Percentiles rank a stretch among this genome's conserved stretches.
These are phyloP conservation scores for Geotrichum klebahnii DNA, from an alignment of 1,139 yeast genomes.

Conservation along the genomic window DNA sequence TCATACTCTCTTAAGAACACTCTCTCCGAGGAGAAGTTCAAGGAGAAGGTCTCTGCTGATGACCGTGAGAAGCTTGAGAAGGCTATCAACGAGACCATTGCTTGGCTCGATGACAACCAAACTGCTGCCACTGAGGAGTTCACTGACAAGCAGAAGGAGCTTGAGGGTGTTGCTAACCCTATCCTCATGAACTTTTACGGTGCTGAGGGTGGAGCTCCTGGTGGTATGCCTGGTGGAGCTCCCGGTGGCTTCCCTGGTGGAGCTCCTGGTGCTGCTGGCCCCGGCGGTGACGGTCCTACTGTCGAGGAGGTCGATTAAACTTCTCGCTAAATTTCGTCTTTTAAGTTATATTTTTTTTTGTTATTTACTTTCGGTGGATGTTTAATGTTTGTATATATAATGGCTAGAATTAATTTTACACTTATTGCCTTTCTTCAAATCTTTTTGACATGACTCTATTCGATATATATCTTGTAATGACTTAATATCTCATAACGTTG, in stretches of 20 bases:
- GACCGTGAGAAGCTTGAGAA: conserved; percentile 75
- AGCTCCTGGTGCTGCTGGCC: conserved; percentile 56
- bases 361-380: not conserved
- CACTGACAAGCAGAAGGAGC: conserved; percentile 87
- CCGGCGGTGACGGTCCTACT: conserved; percentile 60
- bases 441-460: too few relatives aligned
- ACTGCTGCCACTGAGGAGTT: conserved; percentile 85
- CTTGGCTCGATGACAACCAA: conserved; percentile 85
- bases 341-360: not conserved
- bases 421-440: too few relatives aligned
- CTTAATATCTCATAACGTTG: too few relatives aligned
- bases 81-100: conserved; percentile 80
- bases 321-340: not conserved
- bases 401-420: not conserved
- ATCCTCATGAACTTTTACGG: conserved; percentile 86
- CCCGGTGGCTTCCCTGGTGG: too few relatives aligned
- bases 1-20: conserved; percentile 87
- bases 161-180: conserved; percentile 90
- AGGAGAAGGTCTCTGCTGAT: conserved; percentile 75
- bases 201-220: conserved; percentile 51
- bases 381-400: not conserved
- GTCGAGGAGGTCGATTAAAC: conserved; percentile 87
- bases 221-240: conserved; percentile 59
- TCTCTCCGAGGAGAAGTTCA: conserved; percentile 71
- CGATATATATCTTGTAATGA: too few relatives aligned